Evolutionary conservation across 2,329 filamentous ascomycete species (phyloP), one percentile per base, ranked within the genome.

Genomic region (Calonectria montana): DNA sequence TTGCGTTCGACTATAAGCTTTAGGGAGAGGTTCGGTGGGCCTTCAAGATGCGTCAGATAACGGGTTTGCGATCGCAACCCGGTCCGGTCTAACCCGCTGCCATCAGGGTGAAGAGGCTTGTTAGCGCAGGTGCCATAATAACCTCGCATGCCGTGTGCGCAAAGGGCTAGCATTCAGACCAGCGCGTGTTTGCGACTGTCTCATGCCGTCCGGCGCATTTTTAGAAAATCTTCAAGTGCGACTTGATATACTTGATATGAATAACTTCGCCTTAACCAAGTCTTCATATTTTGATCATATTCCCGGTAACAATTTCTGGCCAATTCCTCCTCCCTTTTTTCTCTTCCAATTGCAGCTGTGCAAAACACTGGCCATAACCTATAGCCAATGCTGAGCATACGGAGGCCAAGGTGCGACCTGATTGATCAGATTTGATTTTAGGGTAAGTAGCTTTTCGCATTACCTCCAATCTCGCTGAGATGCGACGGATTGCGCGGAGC

Each of bases 401-500:
- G 35, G 21, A 50, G 29, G 55, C 55, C 39, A 50, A 13, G 21
- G n/a, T 18, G 37, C 37, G 45, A 13, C 23, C 29, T 48, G 37
- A 43, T 53, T 27, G 45, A 12, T 61, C 39, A 48, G 48, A 27
- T 15, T 31, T 63, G 55, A 41, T 45, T 64, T 35, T 13, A 67
- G 23, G 31, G 64, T 67, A 67, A 47, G 31, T 3, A 35, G 31
- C 64, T 67, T 76, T 75, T 76, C 67, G 41, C 65, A 67, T 62
- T 41, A 61, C 43, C 67, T 72, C 55, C 53, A 68, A 69, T 69
- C 65, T 68, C 67, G 31, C 53, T 53, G 71, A 70, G 69, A 74
- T 77, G 76, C 73, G 71, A 74, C 73, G 65, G 67, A 73, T 69
- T 67, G 69, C 64, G 69, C 68, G 75, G 67, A 77, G 71, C 66